These are phyloP conservation scores for Agaricales sp. DNA, from an alignment of 1,284 basidiomycete species.

Conservation along the genomic window DNA sequence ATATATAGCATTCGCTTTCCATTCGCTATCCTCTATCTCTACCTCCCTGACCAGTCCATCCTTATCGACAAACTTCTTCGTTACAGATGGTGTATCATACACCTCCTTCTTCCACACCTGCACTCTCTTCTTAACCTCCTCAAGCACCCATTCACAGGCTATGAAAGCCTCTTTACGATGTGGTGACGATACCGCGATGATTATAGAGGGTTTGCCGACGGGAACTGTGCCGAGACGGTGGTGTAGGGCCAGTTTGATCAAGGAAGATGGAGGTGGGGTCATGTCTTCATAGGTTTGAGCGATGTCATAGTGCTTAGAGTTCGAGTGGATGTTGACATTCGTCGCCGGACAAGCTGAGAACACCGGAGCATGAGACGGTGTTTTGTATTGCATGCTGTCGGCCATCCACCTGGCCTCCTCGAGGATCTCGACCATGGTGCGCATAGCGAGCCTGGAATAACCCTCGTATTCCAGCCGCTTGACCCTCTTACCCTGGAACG, in stretches of 20 bases:
- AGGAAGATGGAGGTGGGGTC: conserved; percentile 15
- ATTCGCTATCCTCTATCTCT: conserved; percentile 48
- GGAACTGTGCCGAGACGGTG: conserved; percentile 77
- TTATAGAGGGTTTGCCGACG: conserved; percentile 74
- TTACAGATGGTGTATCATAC: conserved; percentile 34
- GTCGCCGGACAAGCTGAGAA: background rate
- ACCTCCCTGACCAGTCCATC: conserved; percentile 23
- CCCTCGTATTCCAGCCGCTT: conserved; percentile 74
- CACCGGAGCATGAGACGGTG: background rate
- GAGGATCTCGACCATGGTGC: conserved; percentile 61
- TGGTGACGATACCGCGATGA: conserved; percentile 79
- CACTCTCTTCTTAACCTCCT: conserved; percentile 72
- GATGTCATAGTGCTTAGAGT: background rate
- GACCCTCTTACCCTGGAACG: conserved; percentile 52
- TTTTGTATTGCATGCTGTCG: background rate
- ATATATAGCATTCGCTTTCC: conserved; percentile 53
- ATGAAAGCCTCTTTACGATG: conserved; percentile 76
- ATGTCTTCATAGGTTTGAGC: background rate
- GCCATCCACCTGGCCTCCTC: conserved; percentile 17
- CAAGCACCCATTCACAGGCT: conserved; percentile 74
- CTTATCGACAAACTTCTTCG: too few relatives aligned
- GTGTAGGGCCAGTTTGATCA: conserved; percentile 50
- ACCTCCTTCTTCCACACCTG: conserved; percentile 90
- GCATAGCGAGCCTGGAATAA: conserved; percentile 75
- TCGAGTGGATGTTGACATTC: background rate